Percentiles rank a stretch among this genome's conserved stretches.
Conservation (phyloP, 805 yeast genomes). For the Zygoascus flipseniorum region DNA sequence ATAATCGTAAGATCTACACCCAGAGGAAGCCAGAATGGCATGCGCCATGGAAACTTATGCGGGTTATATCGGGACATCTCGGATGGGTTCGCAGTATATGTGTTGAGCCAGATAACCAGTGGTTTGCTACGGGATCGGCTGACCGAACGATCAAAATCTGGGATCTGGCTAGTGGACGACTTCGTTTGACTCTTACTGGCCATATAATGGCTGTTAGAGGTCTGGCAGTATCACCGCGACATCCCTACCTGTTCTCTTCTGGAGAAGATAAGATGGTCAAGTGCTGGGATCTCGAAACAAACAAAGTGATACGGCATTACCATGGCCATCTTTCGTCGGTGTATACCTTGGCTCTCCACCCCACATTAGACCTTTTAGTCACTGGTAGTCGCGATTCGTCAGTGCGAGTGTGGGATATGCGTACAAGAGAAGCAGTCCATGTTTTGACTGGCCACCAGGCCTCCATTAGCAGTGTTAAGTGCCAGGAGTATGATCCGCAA, state of each 20-base stretch:
- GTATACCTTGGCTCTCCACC: constrained; percentile 76
- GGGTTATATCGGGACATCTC: constrained; percentile 78
- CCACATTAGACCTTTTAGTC: constrained; percentile 71
- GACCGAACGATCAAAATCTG: constrained; percentile 87
- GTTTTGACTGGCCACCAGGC: constrained; percentile 74
- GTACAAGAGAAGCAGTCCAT: constrained; percentile 67
- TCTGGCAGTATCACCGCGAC: constrained; percentile 58
- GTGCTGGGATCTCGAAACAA: constrained; percentile 94
- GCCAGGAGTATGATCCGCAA: constrained; percentile 77
- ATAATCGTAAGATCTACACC: constrained; percentile 6
- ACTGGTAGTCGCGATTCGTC: constrained; percentile 88
- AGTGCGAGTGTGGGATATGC: constrained; percentile 87
- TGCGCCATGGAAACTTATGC: constrained; percentile 61
- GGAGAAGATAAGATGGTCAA: constrained; percentile 89
- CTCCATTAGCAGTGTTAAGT: constrained; percentile 59
- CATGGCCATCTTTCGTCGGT: constrained; percentile 94
- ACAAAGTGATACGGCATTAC: constrained; percentile 72
- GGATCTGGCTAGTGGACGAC: constrained; percentile 67
- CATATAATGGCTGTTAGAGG: constrained; percentile 87
- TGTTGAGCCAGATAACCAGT: constrained; percentile 78
- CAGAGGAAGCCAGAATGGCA: constrained; percentile 34
- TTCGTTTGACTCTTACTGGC: constrained; percentile 75
- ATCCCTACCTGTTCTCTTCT: constrained; percentile 84
- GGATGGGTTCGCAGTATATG: constrained; percentile 88
- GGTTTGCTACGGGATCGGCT: constrained; percentile 87